Evolutionary conservation across 2,329 filamentous ascomycete species (phyloP), one percentile per base, ranked within the genome.

Genomic region (Fusarium sp.): DNA sequence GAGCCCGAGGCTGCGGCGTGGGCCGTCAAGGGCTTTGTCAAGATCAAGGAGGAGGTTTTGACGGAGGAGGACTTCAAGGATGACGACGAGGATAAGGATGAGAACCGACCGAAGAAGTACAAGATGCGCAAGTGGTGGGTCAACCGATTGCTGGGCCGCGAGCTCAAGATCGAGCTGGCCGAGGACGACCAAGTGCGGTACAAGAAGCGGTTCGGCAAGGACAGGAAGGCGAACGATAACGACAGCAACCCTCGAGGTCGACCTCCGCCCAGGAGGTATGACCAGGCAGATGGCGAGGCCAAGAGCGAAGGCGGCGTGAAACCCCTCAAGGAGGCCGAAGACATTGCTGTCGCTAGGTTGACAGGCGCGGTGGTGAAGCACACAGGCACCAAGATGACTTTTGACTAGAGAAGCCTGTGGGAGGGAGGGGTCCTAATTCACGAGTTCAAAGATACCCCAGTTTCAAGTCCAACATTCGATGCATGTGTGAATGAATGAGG

Each of bases 131-230:
- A 90, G 79, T 92, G 93, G 86, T 96, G 93, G 87, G 90, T 97
- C 70, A 97, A 97, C 81, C 87, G 89, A 74, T 86, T 97, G 61
- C 84, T 91, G 56, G 93, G 94, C 27, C 88, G 96, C 29, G 86
- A 89, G 68, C 84, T 99, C 71, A 92, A 95, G 77, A 89, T 96
- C 78, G 95, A 99, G 79, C 93, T 95, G 75, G 96, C 96, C 18
- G 96, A 99, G 81, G 96, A 98, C 79, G 89, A 94, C 63, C 89
- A 93, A 73, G 88, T 89, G 33, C 85, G 96, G 62, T 99, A 99
- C 81, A 95, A 95, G 83, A 99, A 98, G 85, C 89, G 96, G 2
- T 98, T 91, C 76, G 91, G 93, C 69, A 95, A 94, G 79, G 90
- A 90, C 65, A 62, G 73, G 67, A 71, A 81, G 71, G 74, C 70